Percentiles rank a stretch among this genome's conserved stretches.
phyloP scores from a whole-genome alignment of 2,329 filamentous ascomycete species.

The Colletotrichum nymphaeae region DNA sequence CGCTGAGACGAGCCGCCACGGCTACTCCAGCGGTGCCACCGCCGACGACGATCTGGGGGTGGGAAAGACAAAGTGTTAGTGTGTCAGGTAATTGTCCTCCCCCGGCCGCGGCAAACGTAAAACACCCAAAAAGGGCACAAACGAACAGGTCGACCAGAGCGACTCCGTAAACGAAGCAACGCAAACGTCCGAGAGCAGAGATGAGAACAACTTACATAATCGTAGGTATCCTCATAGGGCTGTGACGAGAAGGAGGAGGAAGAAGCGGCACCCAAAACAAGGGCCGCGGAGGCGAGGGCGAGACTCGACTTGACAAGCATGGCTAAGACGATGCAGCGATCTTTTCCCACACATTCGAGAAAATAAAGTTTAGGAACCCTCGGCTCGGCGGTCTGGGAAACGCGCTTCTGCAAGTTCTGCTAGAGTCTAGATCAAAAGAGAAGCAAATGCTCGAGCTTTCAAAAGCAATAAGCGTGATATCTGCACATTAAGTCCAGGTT shows the following conservation, averaged over 20 bases:
- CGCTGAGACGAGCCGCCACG: conserved; percentile 43
- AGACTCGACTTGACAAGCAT: conserved; percentile 34
- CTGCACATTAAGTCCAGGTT: conserved; percentile 23
- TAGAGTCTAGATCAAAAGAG: background rate
- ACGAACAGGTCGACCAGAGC: background rate
- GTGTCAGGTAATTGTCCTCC: background rate
- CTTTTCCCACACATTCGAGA: background rate
- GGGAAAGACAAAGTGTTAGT: background rate
- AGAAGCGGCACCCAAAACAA: conserved; percentile 14
- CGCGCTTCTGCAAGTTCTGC: background rate
- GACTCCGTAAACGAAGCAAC: conserved; percentile 9
- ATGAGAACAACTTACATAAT: conserved; percentile 32
- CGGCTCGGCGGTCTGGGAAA: conserved; percentile 2
- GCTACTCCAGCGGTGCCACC: conserved; percentile 49
- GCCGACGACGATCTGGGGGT: conserved; percentile 44
- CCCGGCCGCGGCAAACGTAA: background rate
- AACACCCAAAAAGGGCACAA: background rate
- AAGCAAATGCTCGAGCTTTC: background rate
- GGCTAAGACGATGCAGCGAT: conserved; percentile 18
- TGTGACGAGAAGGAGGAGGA: background rate
- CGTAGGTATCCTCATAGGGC: conserved; percentile 19
- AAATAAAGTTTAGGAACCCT: conserved; percentile 4
- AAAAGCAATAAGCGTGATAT: conserved; percentile 1
- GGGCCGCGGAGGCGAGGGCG: conserved; percentile 19
- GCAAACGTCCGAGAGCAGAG: background rate